Percentiles rank a stretch among this genome's conserved stretches.
Evolutionary conservation across 2,329 filamentous ascomycete species (phyloP).

Genomic region (Tympanopsis confertula): DNA sequence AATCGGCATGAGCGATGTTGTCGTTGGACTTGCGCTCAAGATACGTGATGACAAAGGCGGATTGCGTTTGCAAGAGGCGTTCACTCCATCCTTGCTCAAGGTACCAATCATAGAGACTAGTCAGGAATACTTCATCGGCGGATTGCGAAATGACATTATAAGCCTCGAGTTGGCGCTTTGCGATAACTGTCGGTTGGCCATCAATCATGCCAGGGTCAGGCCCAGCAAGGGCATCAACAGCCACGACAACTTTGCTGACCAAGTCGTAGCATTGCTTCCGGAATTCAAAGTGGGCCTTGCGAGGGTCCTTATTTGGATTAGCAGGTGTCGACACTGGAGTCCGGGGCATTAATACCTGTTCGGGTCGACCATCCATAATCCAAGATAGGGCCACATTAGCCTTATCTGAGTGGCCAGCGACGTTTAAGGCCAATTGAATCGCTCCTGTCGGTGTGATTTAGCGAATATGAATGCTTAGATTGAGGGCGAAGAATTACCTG

Average conservation of each 20-base stretch:
- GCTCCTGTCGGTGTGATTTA: constrained; percentile 30
- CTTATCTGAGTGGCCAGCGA: constrained; percentile 75
- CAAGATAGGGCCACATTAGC: constrained; percentile 76
- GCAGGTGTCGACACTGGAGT: no score
- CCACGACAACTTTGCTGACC: constrained; percentile 70
- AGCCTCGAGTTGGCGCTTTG: constrained; percentile 73
- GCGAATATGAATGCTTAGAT: not conserved
- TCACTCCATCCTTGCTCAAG: constrained; percentile 74
- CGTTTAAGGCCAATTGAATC: constrained; percentile 73
- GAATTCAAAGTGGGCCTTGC: constrained; percentile 54
- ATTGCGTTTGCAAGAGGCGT: constrained; percentile 72
- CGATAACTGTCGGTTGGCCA: constrained; percentile 63
- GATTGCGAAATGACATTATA: constrained; percentile 83
- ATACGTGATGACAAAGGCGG: constrained; percentile 76
- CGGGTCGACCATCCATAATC: constrained; percentile 72
- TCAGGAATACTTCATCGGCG: constrained; percentile 87
- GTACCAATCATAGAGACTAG: constrained; percentile 97
- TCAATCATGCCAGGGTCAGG: constrained; percentile 64
- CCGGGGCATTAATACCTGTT: constrained; percentile 7
- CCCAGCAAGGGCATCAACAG: constrained; percentile 62
- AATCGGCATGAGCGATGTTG: constrained; percentile 69
- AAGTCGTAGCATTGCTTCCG: constrained; percentile 75
- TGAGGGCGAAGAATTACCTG: constrained; percentile 33
- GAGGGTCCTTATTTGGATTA: constrained; percentile 44
- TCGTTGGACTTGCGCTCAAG: constrained; percentile 64